Percentiles rank a stretch among this genome's conserved stretches.
These are phyloP conservation scores for Solanum raphanifolium DNA, from an alignment of 257 asterid species.

Conservation along the genomic window DNA sequence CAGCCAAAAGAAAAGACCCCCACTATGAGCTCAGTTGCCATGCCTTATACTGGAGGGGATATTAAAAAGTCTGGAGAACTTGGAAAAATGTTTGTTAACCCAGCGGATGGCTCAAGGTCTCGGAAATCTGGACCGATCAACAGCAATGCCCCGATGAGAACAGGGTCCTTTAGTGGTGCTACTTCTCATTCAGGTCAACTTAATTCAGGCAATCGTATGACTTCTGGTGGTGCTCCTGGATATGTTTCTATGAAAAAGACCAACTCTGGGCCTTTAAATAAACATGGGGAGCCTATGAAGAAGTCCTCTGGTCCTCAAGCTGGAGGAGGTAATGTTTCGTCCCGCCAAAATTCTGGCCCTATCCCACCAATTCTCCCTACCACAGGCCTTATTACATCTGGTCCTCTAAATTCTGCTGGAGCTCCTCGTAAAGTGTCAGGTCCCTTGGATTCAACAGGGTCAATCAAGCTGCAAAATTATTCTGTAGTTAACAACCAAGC, in stretches of 20 bases:
- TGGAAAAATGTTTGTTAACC: slow-evolving; percentile 86
- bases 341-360: slow-evolving; percentile 81
- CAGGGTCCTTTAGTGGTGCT: slow-evolving; percentile 62
- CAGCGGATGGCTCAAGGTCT: slow-evolving; percentile 35
- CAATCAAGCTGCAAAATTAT: slow-evolving; percentile 39
- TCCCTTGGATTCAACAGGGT: slow-evolving; percentile 56
- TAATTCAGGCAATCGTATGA: slow-evolving; percentile 29
- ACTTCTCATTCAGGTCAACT: slow-evolving; percentile 65
- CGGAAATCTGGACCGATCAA: slow-evolving; percentile 77
- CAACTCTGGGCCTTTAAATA: slow-evolving; percentile 72
- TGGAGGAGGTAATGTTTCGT: slow-evolving; percentile 34
- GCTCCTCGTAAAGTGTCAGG: slow-evolving; percentile 77
- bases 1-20: slow-evolving; percentile 74
- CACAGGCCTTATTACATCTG: slow-evolving; percentile 86
- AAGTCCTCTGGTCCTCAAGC: slow-evolving; percentile 84
- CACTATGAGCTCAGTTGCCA: slow-evolving; percentile 71
- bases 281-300: slow-evolving; percentile 84
- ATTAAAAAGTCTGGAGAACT: slow-evolving; percentile 90
- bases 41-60: slow-evolving; percentile 96
- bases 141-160: slow-evolving; percentile 41
- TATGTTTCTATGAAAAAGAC: slow-evolving; percentile 63
- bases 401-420: slow-evolving; percentile 66
- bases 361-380: slow-evolving; percentile 67
- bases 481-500: slow-evolving; percentile 57
- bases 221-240: slow-evolving; percentile 52